These are phyloP conservation scores for Pseudonitzschia delicatissima DNA, from an alignment of 108 stramenopile genomes.

Conservation along the genomic window DNA sequence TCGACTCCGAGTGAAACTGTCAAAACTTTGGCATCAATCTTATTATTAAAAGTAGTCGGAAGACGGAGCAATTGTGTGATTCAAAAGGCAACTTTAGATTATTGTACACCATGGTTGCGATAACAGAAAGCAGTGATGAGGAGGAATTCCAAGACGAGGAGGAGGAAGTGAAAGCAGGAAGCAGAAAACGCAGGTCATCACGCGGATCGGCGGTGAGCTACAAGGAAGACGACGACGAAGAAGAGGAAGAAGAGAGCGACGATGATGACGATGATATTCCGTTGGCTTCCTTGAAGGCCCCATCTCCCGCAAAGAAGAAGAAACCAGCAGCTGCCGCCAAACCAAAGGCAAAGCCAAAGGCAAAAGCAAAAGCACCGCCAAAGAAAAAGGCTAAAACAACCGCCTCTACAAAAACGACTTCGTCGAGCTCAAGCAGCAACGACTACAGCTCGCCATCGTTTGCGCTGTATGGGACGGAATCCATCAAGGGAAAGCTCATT, in stretches of 20 bases:
- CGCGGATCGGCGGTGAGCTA: slow-evolving; percentile 13
- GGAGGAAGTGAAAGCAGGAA: neutral
- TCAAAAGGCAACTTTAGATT: too few species aligned
- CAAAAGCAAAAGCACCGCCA: slow-evolving; percentile 38
- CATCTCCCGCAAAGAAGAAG: slow-evolving; percentile 32
- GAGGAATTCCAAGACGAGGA: slow-evolving; percentile 23
- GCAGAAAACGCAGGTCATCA: slow-evolving; percentile 4
- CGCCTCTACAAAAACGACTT: slow-evolving; percentile 12
- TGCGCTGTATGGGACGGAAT: slow-evolving; percentile 44
- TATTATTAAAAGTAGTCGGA: too few species aligned
- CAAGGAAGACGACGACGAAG: slow-evolving; percentile 16
- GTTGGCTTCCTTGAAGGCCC: slow-evolving; percentile 49
- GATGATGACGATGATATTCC: slow-evolving; percentile 70
- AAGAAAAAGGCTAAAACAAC: slow-evolving; percentile 38
- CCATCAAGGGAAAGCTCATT: slow-evolving; percentile 83
- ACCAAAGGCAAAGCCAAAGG: slow-evolving; percentile 15
- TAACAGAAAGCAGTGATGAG: slow-evolving; percentile 9
- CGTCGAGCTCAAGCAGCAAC: slow-evolving; percentile 17
- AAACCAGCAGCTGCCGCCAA: slow-evolving; percentile 18
- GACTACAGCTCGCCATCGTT: slow-evolving; percentile 45
- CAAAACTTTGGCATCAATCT: too few species aligned
- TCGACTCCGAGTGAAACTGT: too few species aligned
- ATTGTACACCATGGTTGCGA: neutral
- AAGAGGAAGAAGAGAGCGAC: slow-evolving; percentile 34
- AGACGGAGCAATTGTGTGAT: too few species aligned